Percentiles rank a stretch among this genome's conserved stretches.
phyloP scores from a whole-genome alignment of 306 rosid genomes.

The Rosa multiflora region DNA sequence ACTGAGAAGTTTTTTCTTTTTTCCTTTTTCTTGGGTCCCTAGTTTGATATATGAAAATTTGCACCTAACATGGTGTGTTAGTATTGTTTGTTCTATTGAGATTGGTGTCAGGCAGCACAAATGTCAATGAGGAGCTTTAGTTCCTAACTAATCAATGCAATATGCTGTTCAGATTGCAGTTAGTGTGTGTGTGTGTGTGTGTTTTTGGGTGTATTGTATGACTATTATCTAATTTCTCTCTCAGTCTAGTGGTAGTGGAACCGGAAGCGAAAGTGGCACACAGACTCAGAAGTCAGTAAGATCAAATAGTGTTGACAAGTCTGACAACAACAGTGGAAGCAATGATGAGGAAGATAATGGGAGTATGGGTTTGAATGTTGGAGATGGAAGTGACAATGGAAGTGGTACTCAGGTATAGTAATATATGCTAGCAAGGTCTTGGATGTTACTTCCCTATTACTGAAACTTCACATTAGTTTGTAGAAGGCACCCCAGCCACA shows the following conservation, averaged over 20 bases:
- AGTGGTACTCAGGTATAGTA: conserved; percentile 83
- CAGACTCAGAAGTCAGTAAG: conserved; percentile 72
- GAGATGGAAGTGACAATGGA: conserved; percentile 77
- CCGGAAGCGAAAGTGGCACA: conserved; percentile 89
- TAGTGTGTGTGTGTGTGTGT: background rate
- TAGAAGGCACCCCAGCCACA: background rate
- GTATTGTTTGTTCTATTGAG: background rate
- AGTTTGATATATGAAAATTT: background rate
- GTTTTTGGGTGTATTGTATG: background rate
- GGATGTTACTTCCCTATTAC: conserved; percentile 7
- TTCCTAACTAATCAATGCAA: background rate
- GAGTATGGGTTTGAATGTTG: conserved; percentile 58
- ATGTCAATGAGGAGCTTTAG: background rate
- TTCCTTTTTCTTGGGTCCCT: background rate
- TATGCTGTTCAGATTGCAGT: background rate
- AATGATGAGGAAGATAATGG: conserved; percentile 63
- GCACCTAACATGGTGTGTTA: background rate
- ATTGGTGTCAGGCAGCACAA: background rate
- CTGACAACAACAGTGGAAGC: conserved; percentile 65
- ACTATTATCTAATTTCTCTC: conserved; percentile 15
- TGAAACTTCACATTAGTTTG: background rate
- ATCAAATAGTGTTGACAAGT: conserved; percentile 59
- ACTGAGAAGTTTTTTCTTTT: background rate
- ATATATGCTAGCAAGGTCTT: conserved; percentile 3
- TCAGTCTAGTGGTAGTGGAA: conserved; percentile 95